Conservation (phyloP, 495 filamentous ascomycete species). For the Penicillium canariense region DNA sequence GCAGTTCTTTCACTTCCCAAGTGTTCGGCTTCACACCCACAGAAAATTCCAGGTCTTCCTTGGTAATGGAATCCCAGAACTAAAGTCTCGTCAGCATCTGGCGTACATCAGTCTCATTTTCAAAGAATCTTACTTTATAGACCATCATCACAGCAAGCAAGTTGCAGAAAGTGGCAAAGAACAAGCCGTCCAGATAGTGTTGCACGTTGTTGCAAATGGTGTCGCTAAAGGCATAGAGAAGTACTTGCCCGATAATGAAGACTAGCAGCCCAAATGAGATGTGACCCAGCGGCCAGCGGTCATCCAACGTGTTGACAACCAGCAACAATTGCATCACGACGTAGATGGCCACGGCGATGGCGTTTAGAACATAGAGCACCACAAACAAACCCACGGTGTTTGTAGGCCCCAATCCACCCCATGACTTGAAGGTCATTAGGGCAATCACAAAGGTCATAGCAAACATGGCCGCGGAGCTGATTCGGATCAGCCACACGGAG, state of each 20-base stretch:
- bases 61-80: constrained; percentile 99
- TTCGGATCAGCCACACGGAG: constrained; percentile 88
- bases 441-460: constrained; percentile 81
- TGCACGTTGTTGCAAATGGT: constrained; percentile 80
- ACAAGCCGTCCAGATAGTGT: constrained; percentile 93
- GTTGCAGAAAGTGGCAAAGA: constrained; percentile 94
- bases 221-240: constrained; percentile 86
- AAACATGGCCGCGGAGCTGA: constrained; percentile 77
- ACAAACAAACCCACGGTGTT: constrained; percentile 89
- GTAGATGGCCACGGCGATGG: constrained; percentile 79
- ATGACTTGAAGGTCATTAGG: constrained; percentile 89
- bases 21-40: constrained; percentile 93
- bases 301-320: constrained; percentile 85
- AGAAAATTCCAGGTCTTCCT: constrained; percentile 96
- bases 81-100: constrained; percentile 29
- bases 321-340: constrained; percentile 84
- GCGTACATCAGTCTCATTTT: neutral
- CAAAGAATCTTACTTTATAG: constrained; percentile 72
- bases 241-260: constrained; percentile 89
- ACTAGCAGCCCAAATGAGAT: constrained; percentile 91
- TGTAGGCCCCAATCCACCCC: constrained; percentile 79
- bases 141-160: constrained; percentile 98
- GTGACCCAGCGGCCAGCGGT: constrained; percentile 92
- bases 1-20: constrained; percentile 96
- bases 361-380: constrained; percentile 89